Percentiles rank a stretch among this genome's conserved stretches.
phyloP scores from a whole-genome alignment of 768 basidiomycete species.

The Lentinula lateritia region DNA sequence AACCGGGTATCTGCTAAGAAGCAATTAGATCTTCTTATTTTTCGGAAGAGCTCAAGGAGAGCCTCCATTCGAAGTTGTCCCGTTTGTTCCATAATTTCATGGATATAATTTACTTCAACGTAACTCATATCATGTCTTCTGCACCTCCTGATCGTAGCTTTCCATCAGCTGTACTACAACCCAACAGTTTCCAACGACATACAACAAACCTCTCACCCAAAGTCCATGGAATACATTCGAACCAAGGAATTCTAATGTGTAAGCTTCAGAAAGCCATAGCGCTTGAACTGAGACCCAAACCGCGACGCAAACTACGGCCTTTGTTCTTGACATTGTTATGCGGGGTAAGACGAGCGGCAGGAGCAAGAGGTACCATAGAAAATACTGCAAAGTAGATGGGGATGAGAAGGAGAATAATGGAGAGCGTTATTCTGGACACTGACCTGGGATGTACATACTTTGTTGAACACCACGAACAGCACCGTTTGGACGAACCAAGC shows the following conservation, averaged over 20 bases:
- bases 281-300: conserved; percentile 81
- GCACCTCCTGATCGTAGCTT: conserved; percentile 23
- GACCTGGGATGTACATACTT: conserved; percentile 97
- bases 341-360: conserved; percentile 76
- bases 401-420: not conserved
- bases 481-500: conserved; percentile 91
- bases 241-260: conserved; percentile 84
- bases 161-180: conserved; percentile 63
- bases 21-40: too few species aligned
- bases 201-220: conserved; percentile 75
- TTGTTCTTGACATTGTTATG: conserved; percentile 44
- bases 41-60: too few species aligned
- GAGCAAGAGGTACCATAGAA: conserved; percentile 92
- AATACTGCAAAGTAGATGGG: conserved; percentile 59
- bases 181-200: conserved; percentile 77
- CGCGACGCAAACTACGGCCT: conserved; percentile 33
- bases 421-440: conserved; percentile 10
- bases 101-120: not conserved
- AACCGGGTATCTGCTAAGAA: too few species aligned
- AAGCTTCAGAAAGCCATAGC: conserved; percentile 88
- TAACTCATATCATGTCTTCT: not conserved
- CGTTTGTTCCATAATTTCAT: too few species aligned
- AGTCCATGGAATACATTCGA: conserved; percentile 64
- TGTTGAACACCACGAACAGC: conserved; percentile 93
- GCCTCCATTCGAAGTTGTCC: not conserved